Conservation (phyloP, 306 rosid genomes). For the Cicer yamashitae region DNA sequence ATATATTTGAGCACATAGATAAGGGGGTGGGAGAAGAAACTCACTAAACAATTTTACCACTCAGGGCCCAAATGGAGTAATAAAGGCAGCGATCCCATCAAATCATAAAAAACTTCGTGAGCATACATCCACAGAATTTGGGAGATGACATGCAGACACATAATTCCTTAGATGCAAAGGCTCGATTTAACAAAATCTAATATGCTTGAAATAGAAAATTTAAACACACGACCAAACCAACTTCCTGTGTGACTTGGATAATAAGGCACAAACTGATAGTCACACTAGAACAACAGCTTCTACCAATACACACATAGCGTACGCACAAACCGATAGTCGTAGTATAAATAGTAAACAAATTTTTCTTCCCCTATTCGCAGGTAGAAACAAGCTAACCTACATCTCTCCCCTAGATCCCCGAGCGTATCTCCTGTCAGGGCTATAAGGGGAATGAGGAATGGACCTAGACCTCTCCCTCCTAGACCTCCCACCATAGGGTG, state of each 20-base stretch:
- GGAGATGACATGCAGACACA: background rate
- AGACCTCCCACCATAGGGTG: constrained; percentile 80
- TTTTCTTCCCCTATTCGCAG: background rate
- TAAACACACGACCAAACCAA: background rate
- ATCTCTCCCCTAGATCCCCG: constrained; percentile 71
- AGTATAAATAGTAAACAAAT: constrained; percentile 11
- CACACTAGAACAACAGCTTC: background rate
- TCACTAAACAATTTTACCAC: background rate
- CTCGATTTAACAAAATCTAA: background rate
- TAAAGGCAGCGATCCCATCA: background rate
- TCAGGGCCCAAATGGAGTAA: background rate
- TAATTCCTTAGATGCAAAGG: background rate
- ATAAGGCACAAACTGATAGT: constrained; percentile 7
- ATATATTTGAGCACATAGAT: no score
- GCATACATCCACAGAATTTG: constrained; percentile 20
- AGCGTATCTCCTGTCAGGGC: constrained; percentile 79
- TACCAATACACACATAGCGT: constrained; percentile 12
- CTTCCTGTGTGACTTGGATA: background rate
- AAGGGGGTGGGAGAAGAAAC: no score
- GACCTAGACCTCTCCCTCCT: constrained; percentile 90
- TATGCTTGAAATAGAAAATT: background rate
- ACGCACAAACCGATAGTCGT: constrained; percentile 4
- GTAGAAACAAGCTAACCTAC: background rate
- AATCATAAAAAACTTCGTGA: background rate
- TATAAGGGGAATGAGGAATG: constrained; percentile 66